Evolutionary conservation across 495 filamentous ascomycete species (phyloP).

Genomic region (Talaromyces adpressus): DNA sequence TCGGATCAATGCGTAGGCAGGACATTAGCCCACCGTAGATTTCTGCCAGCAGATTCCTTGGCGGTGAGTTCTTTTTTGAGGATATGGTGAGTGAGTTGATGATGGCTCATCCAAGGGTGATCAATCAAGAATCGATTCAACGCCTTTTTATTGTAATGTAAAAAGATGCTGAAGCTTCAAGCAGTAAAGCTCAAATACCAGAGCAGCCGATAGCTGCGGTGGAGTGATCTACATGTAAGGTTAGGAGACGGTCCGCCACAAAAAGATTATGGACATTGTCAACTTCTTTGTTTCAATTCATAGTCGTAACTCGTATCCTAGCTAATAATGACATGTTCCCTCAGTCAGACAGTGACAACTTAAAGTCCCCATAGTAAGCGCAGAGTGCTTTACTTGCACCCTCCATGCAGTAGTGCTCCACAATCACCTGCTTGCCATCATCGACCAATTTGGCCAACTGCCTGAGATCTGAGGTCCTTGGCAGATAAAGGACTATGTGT

Average conservation of each 20-base stretch:
- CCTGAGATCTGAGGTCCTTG: constrained; percentile 75
- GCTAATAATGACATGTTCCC: neutral
- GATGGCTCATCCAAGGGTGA: neutral
- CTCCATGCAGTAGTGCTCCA: constrained; percentile 86
- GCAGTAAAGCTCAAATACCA: neutral
- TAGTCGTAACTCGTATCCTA: neutral
- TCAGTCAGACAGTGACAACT: neutral
- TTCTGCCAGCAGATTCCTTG: neutral
- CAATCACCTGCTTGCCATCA: constrained; percentile 49
- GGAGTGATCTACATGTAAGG: neutral
- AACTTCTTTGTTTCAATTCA: neutral
- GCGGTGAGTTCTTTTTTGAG: neutral
- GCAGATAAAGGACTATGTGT: constrained; percentile 71
- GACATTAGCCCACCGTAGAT: neutral
- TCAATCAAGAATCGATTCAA: neutral
- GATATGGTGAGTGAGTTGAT: neutral
- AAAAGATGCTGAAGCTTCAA: neutral
- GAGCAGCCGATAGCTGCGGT: neutral
- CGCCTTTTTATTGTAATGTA: neutral
- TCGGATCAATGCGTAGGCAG: neutral
- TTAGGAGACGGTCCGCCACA: neutral
- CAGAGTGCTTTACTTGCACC: constrained; percentile 78
- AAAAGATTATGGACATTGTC: neutral
- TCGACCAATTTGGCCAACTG: constrained; percentile 66
- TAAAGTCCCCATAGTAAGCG: constrained; percentile 45